Percentiles rank a stretch among this genome's conserved stretches.
phyloP scores from a whole-genome alignment of 208 protist genomes.

The Pavlovales sp. region DNA sequence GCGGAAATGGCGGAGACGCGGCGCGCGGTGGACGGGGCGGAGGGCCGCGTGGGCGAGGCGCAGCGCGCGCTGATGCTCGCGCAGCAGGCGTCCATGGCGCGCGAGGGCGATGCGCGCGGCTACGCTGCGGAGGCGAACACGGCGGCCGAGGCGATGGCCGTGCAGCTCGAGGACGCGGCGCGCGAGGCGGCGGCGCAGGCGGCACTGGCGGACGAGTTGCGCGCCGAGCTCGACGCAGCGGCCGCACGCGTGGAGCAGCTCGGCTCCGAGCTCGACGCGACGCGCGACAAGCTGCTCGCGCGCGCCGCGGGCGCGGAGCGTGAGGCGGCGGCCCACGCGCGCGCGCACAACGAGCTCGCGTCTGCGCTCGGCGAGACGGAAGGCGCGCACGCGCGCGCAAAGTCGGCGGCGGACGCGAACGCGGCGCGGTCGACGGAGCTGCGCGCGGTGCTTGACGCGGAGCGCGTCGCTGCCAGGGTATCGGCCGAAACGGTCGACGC shows the following conservation, averaged over 20 bases:
- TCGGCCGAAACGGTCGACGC: too few species aligned
- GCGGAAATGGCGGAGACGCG: background rate
- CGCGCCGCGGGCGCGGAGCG: background rate
- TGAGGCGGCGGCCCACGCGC: too few species aligned
- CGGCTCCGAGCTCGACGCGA: background rate
- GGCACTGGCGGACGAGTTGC: too few species aligned
- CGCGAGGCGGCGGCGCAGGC: too few species aligned
- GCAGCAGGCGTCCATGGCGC: background rate
- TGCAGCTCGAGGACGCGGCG: background rate
- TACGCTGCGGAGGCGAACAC: background rate
- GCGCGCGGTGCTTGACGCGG: background rate
- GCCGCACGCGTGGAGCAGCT: background rate
- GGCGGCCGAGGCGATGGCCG: background rate
- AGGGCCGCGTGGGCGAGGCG: background rate
- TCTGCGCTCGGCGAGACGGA: background rate
- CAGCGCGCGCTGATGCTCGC: background rate
- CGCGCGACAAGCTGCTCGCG: background rate
- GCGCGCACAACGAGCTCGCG: background rate
- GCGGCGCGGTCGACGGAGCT: too few species aligned
- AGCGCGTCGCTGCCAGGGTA: background rate
- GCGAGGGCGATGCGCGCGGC: background rate
- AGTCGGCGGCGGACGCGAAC: background rate
- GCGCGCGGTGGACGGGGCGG: background rate
- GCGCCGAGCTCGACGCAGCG: too few species aligned
- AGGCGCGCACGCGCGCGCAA: too few species aligned